Base-by-base conservation (phyloP, 306 rosid species). In the Casuarina cunninghamiana region DNA sequence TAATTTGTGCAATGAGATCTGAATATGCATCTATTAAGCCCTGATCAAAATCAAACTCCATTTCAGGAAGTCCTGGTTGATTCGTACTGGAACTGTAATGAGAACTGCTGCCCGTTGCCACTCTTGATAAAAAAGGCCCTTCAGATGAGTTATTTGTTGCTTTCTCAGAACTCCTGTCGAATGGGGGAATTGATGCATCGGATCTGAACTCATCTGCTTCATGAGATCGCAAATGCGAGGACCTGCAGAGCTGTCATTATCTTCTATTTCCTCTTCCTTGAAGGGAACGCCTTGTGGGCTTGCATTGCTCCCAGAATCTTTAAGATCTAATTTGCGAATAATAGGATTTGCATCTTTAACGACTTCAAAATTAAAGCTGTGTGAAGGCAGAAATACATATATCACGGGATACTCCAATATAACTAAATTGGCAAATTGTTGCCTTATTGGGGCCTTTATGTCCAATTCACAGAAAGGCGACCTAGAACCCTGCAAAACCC, bases 391-490 rank as follows among this genome's bases (percentile, higher is more conserved):
- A 75, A 85, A 83, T 62, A 93, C 93, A 85, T 85, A 74, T 57
- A 96, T 83, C 60, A 91, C 84, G 62, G 99, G 99, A 86, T 89
- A 92, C 87, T 92, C 98, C 90, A 95, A 79, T 69, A 95, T 77
- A 68, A 79, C 84, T 57, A 83, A 43, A 73, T 89, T 81, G 50
- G 87, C 79, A 77, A 96, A 80, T 77, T 91, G 96, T 74, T 91
- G 85, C 86, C 88, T 86, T 73, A 96, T 86, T 68, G 98, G 98
- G 72, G 78, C 83, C 21, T 83, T 84, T 76, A 81, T n/a, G 70
- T 90, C 93, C 77, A 96, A 79, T 81, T 90, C 94, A 80, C 84
- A 83, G 74, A 88, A 95, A 26, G 91, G 88, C 76, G 94, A 89
- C 63, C 38, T 85, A 13, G 88, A 72, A 42, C 91, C 93, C 97